Evolutionary conservation across 1,139 yeast genomes (phyloP), one percentile per base, ranked within the genome.

Genomic region (Geotrichum candidum): DNA sequence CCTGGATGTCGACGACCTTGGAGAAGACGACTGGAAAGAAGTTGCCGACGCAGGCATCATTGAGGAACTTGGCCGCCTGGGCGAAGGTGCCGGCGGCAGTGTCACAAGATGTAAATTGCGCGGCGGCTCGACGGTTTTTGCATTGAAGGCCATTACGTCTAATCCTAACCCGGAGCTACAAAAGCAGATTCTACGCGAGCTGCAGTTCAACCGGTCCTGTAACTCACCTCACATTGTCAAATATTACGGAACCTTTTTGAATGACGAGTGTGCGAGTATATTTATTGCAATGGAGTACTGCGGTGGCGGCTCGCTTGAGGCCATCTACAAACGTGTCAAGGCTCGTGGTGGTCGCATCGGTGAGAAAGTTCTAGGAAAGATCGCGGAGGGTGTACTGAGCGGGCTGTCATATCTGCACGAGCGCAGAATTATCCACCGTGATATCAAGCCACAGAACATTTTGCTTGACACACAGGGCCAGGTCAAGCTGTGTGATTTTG

Each of bases 201-300:
- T 94, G 62, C 96, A 90, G 72, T 90, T 90, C 74, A 92, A 94
- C 73, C 81, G 90, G 65, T 81, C 86, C 54, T 92, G 96, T 72
- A 82, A 84, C 68, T 87, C 95, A 53, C 90, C 90, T 4, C 87
- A 86, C 70, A 94, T 94, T 65, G 98, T 92, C 51, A 84, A 85
- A 72, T 94, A 94, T 74, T 94, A 90, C 72, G 98, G 99, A 2
- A 91, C 97, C 64, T 94, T 90, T 72, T 78, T 90, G 68, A 85
- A 88, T 67, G 90, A 86, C 68, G 83, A 83, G 64, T 84, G 83
- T 65, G 89, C 91, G 46, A 84, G 90, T 72, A 91, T 94, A 55
- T 84, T 83, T 69, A 94, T 94, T 46, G 92, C 97, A 54, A 94
- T 94, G 98, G 99, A 94, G 73, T 94, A 83, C 73, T 94, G 96